Evolutionary conservation across 768 basidiomycete genomes (phyloP).

Genomic region (Inosperma sp.): DNA sequence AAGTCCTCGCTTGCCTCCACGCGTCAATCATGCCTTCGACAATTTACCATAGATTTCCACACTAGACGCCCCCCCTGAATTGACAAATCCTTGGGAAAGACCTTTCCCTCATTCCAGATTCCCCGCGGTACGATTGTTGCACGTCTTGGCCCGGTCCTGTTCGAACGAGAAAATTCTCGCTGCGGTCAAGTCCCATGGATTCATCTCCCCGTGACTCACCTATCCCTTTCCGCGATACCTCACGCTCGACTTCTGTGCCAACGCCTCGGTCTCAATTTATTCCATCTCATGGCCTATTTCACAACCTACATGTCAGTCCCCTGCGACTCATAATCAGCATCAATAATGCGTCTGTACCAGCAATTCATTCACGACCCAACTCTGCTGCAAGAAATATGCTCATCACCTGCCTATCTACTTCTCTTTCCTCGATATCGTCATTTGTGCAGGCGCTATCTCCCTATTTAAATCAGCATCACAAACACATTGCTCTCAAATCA

Average conservation of each 20-base stretch:
- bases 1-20: too few species aligned
- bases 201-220: conserved; percentile 13
- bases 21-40: conserved; percentile 50
- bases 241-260: conserved; percentile 21
- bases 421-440: too few species aligned
- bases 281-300: conserved; percentile 48
- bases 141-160: conserved; percentile 46
- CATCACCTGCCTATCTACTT: background rate
- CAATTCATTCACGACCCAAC: background rate
- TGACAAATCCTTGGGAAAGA: conserved; percentile 47
- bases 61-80: conserved; percentile 44
- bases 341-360: conserved; percentile 24
- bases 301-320: conserved; percentile 62
- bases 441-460: conserved; percentile 11
- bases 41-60: conserved; percentile 64
- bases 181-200: conserved; percentile 46
- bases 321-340: conserved; percentile 29
- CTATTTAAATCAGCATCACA: conserved; percentile 24
- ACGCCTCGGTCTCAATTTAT: conserved; percentile 39
- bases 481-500: conserved; percentile 18
- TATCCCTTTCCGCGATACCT: conserved; percentile 24
- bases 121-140: conserved; percentile 13
- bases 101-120: conserved; percentile 52
- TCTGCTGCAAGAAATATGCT: background rate
- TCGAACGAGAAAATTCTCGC: conserved; percentile 51